Evolutionary conservation across 768 basidiomycete genomes (phyloP), one percentile per base, ranked within the genome.

Genomic region (Russula virescens): DNA sequence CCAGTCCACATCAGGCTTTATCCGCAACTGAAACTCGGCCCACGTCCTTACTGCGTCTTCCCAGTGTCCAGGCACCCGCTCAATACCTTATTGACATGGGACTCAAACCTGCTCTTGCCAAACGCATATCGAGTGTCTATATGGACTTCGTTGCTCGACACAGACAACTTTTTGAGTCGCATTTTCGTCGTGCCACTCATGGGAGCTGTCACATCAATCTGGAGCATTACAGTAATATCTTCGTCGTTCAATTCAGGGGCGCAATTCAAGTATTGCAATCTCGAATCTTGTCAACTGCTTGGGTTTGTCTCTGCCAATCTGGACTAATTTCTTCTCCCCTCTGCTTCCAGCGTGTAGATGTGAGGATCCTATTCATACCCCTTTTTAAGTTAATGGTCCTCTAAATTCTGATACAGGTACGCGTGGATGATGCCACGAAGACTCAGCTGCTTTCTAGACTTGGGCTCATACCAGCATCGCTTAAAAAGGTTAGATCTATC

Each of bases 61-160:
- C 62, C 1, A 57, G 59, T 26, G 46, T 55, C 2, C 34, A 2
- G 13, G 1, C 34, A 49, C 43, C 62, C 3, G 10, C 47, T 4
- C 62, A 59, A 26, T 43, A 54, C 40, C 43, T 63, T 10, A 43
- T 59, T 2, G 28, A 49, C 18, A 35, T 49, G 46, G 62, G 62
- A 16, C 40, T 63, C 43, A n/a, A 21, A 9, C 62, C 50, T 2
- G 7, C 38, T 19, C 35, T 46, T 35, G 57, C 62, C 2, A 25
- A 10, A 13, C 51, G 13, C 23, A 1, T 63, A 25, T 58, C 43
- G 2, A 21, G 2, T 1, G 16, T 16, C 11, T 63, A 34, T 43
- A 53, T 58, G 46, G 42, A 54, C 0, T 10, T 21, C 16, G 51
- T 63, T 23, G 13, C 21, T n/a, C 52, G 46, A 1, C 35, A 53